Base-by-base conservation (phyloP, 345 rosid genomes). In the Linum trigynum region DNA sequence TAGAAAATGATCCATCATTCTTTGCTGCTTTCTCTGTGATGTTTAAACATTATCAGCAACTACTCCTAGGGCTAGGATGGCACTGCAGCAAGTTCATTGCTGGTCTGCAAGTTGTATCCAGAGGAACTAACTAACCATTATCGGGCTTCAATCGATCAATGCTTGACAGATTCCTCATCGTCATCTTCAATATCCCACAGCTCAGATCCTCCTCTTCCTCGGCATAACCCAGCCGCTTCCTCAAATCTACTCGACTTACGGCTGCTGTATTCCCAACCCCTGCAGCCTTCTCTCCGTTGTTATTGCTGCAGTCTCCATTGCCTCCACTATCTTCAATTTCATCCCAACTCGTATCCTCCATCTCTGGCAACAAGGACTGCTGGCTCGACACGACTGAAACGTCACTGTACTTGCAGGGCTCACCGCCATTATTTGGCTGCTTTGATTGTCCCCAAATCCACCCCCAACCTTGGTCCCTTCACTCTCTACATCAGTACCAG, bases 311-410 rank as follows among this genome's bases (percentile, higher is more conserved):
- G 63, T 70, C 87, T 41, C 81, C 82, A 70, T 71, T 73, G 76
- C 82, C 78, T 36, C 72, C 77, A 12, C 76, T 71, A 66, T 85
- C 92, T 67, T 87, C 98, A 62, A 92, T 80, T 76, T 83, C 80
- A 74, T 89, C 91, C 98, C 98, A 89, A 17, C 90, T 88, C 23
- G 87, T 81, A 57, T 85, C 98, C 62, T 82, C 94, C 23, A 64
- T 86, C 71, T 82, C 95, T 0, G 71, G 76, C 74, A 77, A 63
- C 0, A 86, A 83, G 0, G 83, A 81, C 65, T 81, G 90, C 32
- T 23, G 32, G 42, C 77, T 86, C 0, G 96, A 88, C 35, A 85
- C 82, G 63, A 86, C 80, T 0, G 96, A 84, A 45, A 83, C 59
- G 65, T 87, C 96, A 63, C 87, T 84, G 39, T 84, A 91, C 72